Evolutionary conservation across 23 red algal genomes (phyloP).

Genomic region (Cyanidiococcus yangmingshanensis): DNA sequence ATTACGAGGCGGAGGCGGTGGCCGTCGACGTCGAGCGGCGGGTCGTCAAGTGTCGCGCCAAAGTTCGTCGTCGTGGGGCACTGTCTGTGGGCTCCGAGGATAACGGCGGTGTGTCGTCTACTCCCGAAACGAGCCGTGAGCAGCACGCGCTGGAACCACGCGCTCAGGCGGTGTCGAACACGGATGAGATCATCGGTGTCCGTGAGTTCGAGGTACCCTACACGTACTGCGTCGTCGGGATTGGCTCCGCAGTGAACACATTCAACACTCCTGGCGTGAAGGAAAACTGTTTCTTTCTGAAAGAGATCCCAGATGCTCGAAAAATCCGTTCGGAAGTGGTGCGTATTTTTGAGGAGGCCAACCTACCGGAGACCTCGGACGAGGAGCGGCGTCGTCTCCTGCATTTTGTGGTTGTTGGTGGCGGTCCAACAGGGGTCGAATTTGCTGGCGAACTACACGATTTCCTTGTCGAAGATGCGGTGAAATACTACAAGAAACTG

Average conservation of each 20-base stretch:
- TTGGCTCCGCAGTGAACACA: slow-evolving; percentile 64
- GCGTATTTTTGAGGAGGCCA: slow-evolving; percentile 56
- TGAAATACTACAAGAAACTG: slow-evolving; percentile 40
- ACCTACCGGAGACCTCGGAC: slow-evolving; percentile 50
- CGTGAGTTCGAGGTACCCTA: slow-evolving; percentile 61
- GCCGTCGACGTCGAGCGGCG: slow-evolving; percentile 1
- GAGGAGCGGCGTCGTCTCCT: slow-evolving; percentile 51
- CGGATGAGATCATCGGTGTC: slow-evolving; percentile 1
- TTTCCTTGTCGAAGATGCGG: slow-evolving; percentile 69
- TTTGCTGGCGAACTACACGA: slow-evolving; percentile 90
- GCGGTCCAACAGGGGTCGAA: slow-evolving; percentile 46
- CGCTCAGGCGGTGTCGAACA: neutral
- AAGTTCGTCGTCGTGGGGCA: neutral
- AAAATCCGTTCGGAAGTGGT: slow-evolving; percentile 55
- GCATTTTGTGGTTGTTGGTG: slow-evolving; percentile 76
- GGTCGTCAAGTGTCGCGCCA: slow-evolving; percentile 18
- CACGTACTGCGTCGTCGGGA: slow-evolving; percentile 55
- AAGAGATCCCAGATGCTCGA: slow-evolving; percentile 71
- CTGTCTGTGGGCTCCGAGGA: slow-evolving; percentile 2
- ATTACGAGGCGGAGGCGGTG: slow-evolving; percentile 48
- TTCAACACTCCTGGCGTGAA: slow-evolving; percentile 68
- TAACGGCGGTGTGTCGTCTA: neutral
- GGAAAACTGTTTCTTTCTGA: slow-evolving; percentile 77
- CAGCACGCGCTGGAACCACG: neutral
- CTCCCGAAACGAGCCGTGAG: neutral